Base-by-base conservation (phyloP, 208 protist genomes). In the Trypanosomatidae sp. region DNA sequence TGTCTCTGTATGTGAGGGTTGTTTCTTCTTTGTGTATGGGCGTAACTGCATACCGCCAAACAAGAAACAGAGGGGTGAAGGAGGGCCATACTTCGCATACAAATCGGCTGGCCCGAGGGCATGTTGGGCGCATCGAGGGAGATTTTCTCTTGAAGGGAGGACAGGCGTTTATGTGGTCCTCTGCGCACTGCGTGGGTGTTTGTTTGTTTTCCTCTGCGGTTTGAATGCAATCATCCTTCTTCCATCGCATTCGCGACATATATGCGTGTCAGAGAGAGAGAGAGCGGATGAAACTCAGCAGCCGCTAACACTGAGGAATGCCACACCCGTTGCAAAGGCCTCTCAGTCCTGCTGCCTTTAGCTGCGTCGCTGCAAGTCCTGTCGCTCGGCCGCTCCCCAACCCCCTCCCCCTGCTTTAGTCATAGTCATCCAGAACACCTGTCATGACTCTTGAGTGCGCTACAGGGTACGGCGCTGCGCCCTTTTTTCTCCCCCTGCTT, bases 131-230 rank as follows among this genome's bases (percentile, higher is more conserved):
- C 36, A 6, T 39, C 3, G 36, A 39, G 3, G 36, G 36, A 36
- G 33, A 39, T 39, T 39, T 39, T 39, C 36, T 39, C 36, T 39
- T 39, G 36, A 39, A 39, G 36, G 36, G 36, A 39, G 36, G 36
- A 39, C 1, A 22, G 47, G 47, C 47, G 47, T n/a, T 19, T 50
- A 50, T 50, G 47, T 50, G 17, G 17, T 19, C 17, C 47, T 13
- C 47, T 50, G 47, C 15, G 47, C 47, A 50, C 33, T 65, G 59
- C 3, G 59, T 68, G 41, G 46, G 64, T 79, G 36, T 76, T 39
- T 77, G 74, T 71, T 17, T 77, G 53, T 79, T 19, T 58, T 39
- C 3, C 36, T 39, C 36, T 39, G 36, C 36, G 36, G 36, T 39
- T 39, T 39, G 2, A 39, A 39, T 39, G 36, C 3, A 3, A 39